Evolutionary conservation across 768 basidiomycete species (phyloP).

Genomic region (Trametes maxima): DNA sequence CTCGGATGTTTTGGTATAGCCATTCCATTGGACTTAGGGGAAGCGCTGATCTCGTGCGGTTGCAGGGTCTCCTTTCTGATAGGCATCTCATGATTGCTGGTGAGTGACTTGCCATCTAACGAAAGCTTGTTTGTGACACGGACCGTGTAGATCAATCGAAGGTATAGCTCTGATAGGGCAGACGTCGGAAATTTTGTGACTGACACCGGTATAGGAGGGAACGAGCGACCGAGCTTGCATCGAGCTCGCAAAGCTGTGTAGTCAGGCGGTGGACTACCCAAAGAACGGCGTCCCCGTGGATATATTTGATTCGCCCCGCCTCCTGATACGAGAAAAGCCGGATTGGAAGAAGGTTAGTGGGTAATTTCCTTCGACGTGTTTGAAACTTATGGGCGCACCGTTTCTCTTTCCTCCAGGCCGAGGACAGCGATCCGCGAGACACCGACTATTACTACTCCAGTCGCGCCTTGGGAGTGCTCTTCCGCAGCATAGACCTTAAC

Average conservation of each 20-base stretch:
- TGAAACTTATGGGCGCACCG: not conserved
- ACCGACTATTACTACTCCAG: constrained; percentile 73
- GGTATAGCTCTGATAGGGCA: constrained; percentile 37
- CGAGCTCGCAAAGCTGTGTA: constrained; percentile 60
- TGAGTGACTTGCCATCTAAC: constrained; percentile 30
- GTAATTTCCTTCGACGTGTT: not conserved
- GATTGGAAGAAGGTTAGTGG: constrained; percentile 64
- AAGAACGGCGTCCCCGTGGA: constrained; percentile 74
- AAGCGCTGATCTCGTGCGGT: not conserved
- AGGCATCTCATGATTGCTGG: constrained; percentile 73
- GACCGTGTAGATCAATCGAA: constrained; percentile 63
- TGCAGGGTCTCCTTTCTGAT: constrained; percentile 43
- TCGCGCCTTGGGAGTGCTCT: constrained; percentile 72
- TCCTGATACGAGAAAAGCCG: constrained; percentile 68
- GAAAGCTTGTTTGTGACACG: not conserved
- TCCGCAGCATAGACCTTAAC: constrained; percentile 57
- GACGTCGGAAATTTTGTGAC: not conserved
- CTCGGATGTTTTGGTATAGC: constrained; percentile 74
- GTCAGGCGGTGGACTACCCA: constrained; percentile 76
- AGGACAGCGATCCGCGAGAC: constrained; percentile 44
- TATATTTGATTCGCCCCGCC: constrained; percentile 49
- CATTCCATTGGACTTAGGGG: not conserved
- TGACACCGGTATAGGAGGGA: constrained; percentile 48
- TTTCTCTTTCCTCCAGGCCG: constrained; percentile 15
- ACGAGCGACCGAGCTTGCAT: constrained; percentile 60